Evolutionary conservation across 1,284 basidiomycete genomes (phyloP).

Genomic region (Cryptococcus sp.): DNA sequence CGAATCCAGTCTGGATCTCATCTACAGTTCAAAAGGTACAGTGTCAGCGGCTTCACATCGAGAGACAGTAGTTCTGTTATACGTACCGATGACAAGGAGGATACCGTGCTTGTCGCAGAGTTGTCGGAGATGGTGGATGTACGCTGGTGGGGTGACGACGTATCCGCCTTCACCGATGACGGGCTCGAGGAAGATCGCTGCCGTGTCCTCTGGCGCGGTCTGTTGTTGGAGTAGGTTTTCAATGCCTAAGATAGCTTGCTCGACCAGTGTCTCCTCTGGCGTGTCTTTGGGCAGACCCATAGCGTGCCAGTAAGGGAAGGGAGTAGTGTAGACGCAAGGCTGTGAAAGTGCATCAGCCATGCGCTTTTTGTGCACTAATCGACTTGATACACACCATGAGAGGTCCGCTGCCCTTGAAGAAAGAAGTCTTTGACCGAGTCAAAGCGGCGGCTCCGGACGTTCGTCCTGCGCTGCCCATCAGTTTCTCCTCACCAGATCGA

Average conservation of each 20-base stretch:
- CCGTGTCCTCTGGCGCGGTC: slow-evolving; percentile 78
- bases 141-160: slow-evolving; percentile 77
- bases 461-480: slow-evolving; percentile 48
- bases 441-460: slow-evolving; percentile 87
- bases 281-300: slow-evolving; percentile 66
- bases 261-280: slow-evolving; percentile 64
- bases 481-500: too few relatives aligned
- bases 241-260: slow-evolving; percentile 73
- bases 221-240: slow-evolving; percentile 82
- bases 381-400: slow-evolving; percentile 65
- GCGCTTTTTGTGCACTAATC: not conserved
- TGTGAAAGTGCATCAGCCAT: slow-evolving; percentile 42
- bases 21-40: slow-evolving; percentile 23
- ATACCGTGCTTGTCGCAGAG: slow-evolving; percentile 84
- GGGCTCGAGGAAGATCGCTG: slow-evolving; percentile 86
- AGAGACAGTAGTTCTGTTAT: slow-evolving; percentile 49
- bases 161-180: slow-evolving; percentile 92
- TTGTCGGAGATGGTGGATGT: slow-evolving; percentile 72
- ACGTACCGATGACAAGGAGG: slow-evolving; percentile 68
- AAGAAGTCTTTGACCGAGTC: slow-evolving; percentile 82
- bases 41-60: too few relatives aligned
- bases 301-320: slow-evolving; percentile 93
- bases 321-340: slow-evolving; percentile 78
- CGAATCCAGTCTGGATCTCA: slow-evolving; percentile 45
- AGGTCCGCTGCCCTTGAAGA: slow-evolving; percentile 74